Evolutionary conservation across 2,329 filamentous ascomycete species (phyloP).

Genomic region (Diplodia corticola): DNA sequence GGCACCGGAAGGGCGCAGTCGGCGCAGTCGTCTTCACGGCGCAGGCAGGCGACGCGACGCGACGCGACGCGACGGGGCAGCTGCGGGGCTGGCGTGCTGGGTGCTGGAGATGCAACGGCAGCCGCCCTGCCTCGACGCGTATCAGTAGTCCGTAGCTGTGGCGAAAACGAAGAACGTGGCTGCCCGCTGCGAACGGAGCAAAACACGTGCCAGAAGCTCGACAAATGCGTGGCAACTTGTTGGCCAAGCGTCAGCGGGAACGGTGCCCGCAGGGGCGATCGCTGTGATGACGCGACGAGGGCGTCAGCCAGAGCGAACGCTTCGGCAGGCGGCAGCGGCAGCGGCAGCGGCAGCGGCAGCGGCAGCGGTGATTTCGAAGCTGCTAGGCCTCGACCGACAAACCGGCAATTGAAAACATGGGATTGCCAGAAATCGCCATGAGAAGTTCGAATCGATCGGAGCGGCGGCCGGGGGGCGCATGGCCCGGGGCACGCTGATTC

Average conservation of each 20-base stretch:
- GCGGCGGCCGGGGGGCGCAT: not conserved
- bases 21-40: no score
- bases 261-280: not conserved
- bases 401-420: not conserved
- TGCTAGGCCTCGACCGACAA: not conserved
- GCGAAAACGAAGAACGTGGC: not conserved
- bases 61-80: no score
- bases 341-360: not conserved
- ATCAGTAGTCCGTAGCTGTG: no score
- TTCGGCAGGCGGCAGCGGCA: not conserved
- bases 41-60: no score
- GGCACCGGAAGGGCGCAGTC: no score
- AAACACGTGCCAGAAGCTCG: no score
- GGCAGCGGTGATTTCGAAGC: conserved; percentile 1
- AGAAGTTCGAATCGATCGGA: not conserved
- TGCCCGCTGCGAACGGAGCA: not conserved
- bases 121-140: not conserved
- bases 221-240: not conserved
- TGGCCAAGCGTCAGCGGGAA: not conserved
- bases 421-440: not conserved
- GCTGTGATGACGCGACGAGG: not conserved
- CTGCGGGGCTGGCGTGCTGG: no score
- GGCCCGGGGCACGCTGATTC: not conserved
- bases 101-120: not conserved
- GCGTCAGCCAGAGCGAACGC: not conserved